These are phyloP conservation scores for Geotrichum bryndzae DNA, from an alignment of 1,139 yeast genomes.

Conservation along the genomic window DNA sequence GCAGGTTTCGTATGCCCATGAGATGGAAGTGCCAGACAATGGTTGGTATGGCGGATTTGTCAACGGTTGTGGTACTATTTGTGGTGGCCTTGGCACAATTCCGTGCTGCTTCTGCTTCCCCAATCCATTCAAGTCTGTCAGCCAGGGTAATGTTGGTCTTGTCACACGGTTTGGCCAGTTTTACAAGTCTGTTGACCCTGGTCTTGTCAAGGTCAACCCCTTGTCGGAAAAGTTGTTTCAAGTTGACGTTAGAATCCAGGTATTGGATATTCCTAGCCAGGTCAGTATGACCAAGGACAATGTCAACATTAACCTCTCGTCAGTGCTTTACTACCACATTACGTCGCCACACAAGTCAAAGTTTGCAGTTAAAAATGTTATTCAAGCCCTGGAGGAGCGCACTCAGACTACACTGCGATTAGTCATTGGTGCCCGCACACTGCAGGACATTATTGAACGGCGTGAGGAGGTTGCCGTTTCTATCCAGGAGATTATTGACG, in stretches of 20 bases:
- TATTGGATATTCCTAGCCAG: conserved; percentile 62
- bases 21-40: conserved; percentile 33
- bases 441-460: conserved; percentile 72
- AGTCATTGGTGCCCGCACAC: conserved; percentile 59
- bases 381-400: conserved; percentile 58
- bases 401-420: conserved; percentile 73
- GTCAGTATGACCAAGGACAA: conserved; percentile 67
- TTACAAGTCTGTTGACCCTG: conserved; percentile 64
- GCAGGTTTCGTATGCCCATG: conserved; percentile 37
- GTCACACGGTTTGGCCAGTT: conserved; percentile 66
- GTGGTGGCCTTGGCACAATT: conserved; percentile 52
- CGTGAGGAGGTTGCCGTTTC: conserved; percentile 67
- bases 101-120: conserved; percentile 54
- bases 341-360: conserved; percentile 65
- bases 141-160: conserved; percentile 67
- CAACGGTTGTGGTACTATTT: conserved; percentile 41
- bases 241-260: conserved; percentile 55
- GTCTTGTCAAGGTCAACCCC: conserved; percentile 58
- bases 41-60: conserved; percentile 42
- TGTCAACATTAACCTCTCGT: conserved; percentile 54
- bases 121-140: conserved; percentile 57
- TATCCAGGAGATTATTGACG: conserved; percentile 56
- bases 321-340: conserved; percentile 64
- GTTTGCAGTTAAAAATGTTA: conserved; percentile 52
- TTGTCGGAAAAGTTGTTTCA: conserved; percentile 52